Conservation (phyloP, 1,284 basidiomycete genomes). For the Fomes fomentarius region DNA sequence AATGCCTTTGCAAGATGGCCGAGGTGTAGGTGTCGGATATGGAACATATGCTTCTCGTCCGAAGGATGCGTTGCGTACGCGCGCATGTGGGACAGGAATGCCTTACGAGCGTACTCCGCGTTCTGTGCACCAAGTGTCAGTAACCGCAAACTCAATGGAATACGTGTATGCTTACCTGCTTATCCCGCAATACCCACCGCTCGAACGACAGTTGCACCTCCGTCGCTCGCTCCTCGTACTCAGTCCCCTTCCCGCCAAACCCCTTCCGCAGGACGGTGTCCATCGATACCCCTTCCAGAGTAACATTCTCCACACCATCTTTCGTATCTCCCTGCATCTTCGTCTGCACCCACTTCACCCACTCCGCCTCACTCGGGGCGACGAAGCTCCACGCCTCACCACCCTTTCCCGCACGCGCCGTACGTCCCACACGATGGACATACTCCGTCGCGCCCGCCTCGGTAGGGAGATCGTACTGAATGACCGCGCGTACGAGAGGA, state of each 20-base stretch:
- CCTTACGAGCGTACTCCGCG: conserved; percentile 77
- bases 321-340: conserved; percentile 66
- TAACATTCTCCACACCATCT: conserved; percentile 43
- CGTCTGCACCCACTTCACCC: conserved; percentile 87
- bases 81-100: conserved; percentile 90
- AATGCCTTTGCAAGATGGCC: conserved; percentile 98
- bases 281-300: conserved; percentile 63
- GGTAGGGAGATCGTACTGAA: conserved; percentile 97
- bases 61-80: conserved; percentile 98
- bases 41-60: conserved; percentile 95
- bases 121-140: conserved; percentile 52
- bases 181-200: conserved; percentile 84
- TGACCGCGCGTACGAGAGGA: conserved; percentile 90
- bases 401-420: conserved; percentile 89
- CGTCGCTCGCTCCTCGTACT: conserved; percentile 91
- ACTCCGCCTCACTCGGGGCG: conserved; percentile 82
- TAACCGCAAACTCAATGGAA: background rate
- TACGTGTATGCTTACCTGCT: conserved; percentile 57
- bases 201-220: conserved; percentile 96
- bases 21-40: conserved; percentile 90
- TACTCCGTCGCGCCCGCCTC: conserved; percentile 98
- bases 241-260: conserved; percentile 81
- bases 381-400: conserved; percentile 95
- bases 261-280: conserved; percentile 79
- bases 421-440: conserved; percentile 95